Percentiles rank a stretch among this genome's conserved stretches.
Conservation (phyloP, 768 basidiomycete species). For the Kondoa malvinella region DNA sequence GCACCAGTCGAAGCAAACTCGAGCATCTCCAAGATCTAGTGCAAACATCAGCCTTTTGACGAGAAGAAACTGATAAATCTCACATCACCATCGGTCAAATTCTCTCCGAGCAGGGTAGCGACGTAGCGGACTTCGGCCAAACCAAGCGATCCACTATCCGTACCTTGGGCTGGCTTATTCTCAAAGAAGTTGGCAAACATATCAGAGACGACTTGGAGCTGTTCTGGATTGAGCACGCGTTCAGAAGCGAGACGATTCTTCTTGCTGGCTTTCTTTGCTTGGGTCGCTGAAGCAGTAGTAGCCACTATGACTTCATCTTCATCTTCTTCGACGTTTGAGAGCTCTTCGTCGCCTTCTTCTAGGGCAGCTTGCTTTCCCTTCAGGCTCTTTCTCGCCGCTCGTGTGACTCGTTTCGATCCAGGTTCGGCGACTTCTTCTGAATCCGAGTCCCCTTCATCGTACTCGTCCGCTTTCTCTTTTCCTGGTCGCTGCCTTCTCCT, state of each 20-base stretch:
- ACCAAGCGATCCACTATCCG: conserved; percentile 12
- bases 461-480: conserved; percentile 2
- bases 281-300: background rate
- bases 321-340: conserved; percentile 8
- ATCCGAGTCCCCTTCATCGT: conserved; percentile 11
- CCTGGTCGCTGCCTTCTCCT: background rate
- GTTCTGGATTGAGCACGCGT: conserved; percentile 2
- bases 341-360: background rate
- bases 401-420: background rate
- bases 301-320: conserved; percentile 7
- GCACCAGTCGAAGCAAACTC: conserved; percentile 16
- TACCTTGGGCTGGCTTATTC: conserved; percentile 7
- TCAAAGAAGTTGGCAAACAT: conserved; percentile 25
- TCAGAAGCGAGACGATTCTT: background rate
- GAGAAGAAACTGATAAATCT: background rate
- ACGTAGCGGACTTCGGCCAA: conserved; percentile 22
- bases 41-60: background rate
- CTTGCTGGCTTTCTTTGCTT: background rate
- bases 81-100: conserved; percentile 23
- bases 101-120: conserved; percentile 21
- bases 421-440: background rate
- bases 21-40: conserved; percentile 25
- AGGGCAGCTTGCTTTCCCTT: conserved; percentile 10
- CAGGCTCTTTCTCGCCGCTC: background rate
- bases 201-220: conserved; percentile 13